These are phyloP conservation scores for Candida anutae DNA, from an alignment of 1,139 yeast species.

Conservation along the genomic window DNA sequence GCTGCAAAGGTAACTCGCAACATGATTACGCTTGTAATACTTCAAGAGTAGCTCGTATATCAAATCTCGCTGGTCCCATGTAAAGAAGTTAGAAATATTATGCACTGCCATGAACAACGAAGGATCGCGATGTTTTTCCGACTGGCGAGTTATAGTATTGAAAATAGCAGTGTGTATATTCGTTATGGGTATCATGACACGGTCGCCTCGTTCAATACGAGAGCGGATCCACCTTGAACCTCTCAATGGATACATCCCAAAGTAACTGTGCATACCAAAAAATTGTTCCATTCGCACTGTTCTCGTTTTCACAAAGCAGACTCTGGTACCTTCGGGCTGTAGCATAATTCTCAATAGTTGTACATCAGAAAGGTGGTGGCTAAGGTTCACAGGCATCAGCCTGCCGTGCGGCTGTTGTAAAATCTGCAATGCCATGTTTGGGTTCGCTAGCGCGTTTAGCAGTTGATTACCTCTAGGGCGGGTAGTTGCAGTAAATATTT, in stretches of 20 bases:
- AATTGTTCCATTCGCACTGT: constrained; percentile 1
- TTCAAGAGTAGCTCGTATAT: constrained; percentile 6
- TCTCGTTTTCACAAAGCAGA: not conserved
- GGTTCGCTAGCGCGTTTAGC: no score
- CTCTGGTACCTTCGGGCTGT: not conserved
- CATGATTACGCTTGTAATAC: constrained; percentile 3
- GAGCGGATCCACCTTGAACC: constrained; percentile 5
- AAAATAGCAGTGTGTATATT: constrained; percentile 5
- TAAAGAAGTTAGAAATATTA: constrained; percentile 2
- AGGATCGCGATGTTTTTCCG: constrained; percentile 4
- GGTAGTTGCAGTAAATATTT: no score
- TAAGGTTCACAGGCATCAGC: not conserved
- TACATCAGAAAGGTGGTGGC: not conserved
- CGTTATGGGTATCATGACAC: constrained; percentile 4
- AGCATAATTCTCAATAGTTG: not conserved
- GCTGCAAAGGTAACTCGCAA: constrained; percentile 5
- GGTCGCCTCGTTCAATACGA: constrained; percentile 2
- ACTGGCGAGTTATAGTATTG: constrained; percentile 4
- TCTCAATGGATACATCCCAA: constrained; percentile 6
- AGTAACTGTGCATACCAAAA: constrained; percentile 7
- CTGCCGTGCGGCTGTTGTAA: no score
- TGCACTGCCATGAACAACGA: not conserved
- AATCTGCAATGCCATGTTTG: no score
- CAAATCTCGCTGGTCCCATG: constrained; percentile 3
- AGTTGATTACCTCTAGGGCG: no score